These are phyloP conservation scores for Trichoderma orchidacearum DNA, from an alignment of 495 filamentous ascomycete species.

Conservation along the genomic window DNA sequence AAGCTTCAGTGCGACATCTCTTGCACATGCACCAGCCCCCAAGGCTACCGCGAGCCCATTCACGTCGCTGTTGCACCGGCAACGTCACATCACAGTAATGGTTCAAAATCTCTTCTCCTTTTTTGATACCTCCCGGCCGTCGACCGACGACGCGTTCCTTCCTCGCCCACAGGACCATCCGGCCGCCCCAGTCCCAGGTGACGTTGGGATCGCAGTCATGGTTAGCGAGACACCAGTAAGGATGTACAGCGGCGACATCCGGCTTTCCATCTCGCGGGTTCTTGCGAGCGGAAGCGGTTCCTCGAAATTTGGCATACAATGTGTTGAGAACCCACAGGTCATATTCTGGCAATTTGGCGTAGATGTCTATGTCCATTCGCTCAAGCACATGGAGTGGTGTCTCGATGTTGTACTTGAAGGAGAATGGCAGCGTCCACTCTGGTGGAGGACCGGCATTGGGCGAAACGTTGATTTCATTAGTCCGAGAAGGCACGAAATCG, in stretches of 20 bases:
- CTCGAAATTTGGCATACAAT: conserved; percentile 83
- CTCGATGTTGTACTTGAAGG: conserved; percentile 73
- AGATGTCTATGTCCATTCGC: conserved; percentile 85
- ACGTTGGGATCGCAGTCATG: conserved; percentile 93
- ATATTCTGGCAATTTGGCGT: conserved; percentile 44
- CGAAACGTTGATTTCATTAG: conserved; percentile 35
- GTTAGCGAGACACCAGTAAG: conserved; percentile 57
- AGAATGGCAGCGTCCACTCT: conserved; percentile 68
- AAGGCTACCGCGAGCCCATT: conserved; percentile 75
- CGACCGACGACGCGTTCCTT: conserved; percentile 24
- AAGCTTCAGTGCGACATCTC: conserved; percentile 49
- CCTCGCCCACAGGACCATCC: conserved; percentile 52
- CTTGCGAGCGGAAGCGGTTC: conserved; percentile 74
- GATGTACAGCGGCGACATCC: conserved; percentile 57
- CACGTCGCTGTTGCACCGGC: conserved; percentile 62
- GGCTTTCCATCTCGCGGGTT: conserved; percentile 58
- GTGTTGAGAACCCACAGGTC: conserved; percentile 94
- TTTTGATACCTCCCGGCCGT: conserved; percentile 43
- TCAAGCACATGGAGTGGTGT: conserved; percentile 73
- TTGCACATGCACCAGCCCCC: conserved; percentile 76
- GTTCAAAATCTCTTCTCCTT: conserved; percentile 74
- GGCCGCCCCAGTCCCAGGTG: conserved; percentile 82
- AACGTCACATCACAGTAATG: conserved; percentile 89
- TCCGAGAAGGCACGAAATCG: conserved; percentile 38
- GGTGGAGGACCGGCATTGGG: conserved; percentile 38